Base-by-base conservation (phyloP, 2,329 filamentous ascomycete genomes). In the Trichoderma koningiopsis region DNA sequence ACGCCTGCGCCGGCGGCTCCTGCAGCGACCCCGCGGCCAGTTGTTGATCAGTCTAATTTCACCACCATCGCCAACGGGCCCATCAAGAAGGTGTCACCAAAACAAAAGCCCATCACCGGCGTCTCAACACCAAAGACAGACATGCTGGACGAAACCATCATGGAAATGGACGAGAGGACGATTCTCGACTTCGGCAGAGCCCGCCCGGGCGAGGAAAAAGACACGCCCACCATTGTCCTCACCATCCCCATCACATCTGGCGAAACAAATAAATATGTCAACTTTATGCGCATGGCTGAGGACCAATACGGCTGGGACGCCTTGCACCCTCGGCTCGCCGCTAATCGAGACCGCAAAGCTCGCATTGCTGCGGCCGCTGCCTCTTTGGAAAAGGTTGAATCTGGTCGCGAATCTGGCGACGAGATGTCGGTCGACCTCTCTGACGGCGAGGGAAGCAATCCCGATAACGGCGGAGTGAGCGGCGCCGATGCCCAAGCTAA, bases 221-320 rank as follows among this genome's bases (percentile, higher is more conserved):
- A 83, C 69, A 88, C 87, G 3, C 94, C 89, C 52, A 97, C 89
- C 5, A 97, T 99, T 72, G 87, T 96, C 65, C 86, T 99, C 22
- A 90, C 92, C 68, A 90, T 99, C 69, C 89, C 92, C 0, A 86
- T 99, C 49, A 88, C 91, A 69, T 72, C 75, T 5, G 92, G 93
- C 52, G 89, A 92, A 74, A 91, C 88, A 43, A 97, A 97, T 78
- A 93, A 95, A 73, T 95, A 96, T 71, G 89, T 99, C 81, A 98
- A 98, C 79, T 97, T 98, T 73, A 94, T 95, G 76, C 92, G 93
- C 56, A 86, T 98, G 80, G 96, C 96, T 13, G 93, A 97, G 80
- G 94, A 96, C 72, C 92, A 91, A 71, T 98, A 97, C 78, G 96
- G 96, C 29, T 97, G 95, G 85, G 94, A 96, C 71, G 96, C 95